Conservation (phyloP, 805 yeast species). For the Wickerhamomyces chaumierensis region DNA sequence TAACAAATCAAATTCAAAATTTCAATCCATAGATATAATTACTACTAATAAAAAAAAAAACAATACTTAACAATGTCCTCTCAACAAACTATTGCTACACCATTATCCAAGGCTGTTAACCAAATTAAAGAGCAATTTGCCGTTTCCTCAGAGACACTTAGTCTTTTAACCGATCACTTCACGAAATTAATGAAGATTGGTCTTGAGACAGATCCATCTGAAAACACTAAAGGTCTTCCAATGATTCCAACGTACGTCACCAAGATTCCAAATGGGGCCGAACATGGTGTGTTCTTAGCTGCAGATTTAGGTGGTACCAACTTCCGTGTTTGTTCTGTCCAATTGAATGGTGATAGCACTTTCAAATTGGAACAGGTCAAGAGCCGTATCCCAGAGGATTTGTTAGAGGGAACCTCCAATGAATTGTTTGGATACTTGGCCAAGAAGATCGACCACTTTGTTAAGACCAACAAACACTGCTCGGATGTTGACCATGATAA, state of each 20-base stretch:
- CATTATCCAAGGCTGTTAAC: too few species aligned
- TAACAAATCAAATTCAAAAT: too few species aligned
- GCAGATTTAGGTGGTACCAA: constrained; percentile 96
- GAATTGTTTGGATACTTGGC: constrained; percentile 73
- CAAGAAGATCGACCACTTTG: constrained; percentile 50
- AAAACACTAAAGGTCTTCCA: constrained; percentile 42
- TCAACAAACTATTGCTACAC: too few species aligned
- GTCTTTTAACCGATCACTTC: constrained; percentile 34
- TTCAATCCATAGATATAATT: too few species aligned
- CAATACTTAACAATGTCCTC: too few species aligned
- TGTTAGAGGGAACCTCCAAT: constrained; percentile 50
- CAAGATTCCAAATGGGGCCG: constrained; percentile 74
- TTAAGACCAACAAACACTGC: constrained; percentile 16
- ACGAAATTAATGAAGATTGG: constrained; percentile 53
- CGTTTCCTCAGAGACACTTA: constrained; percentile 9
- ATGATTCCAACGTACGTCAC: constrained; percentile 95
- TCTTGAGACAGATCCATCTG: constrained; percentile 29
- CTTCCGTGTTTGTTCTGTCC: constrained; percentile 86
- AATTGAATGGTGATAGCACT: constrained; percentile 68
- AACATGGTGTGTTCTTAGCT: constrained; percentile 73
- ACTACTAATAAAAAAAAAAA: too few species aligned
- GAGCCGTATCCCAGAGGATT: constrained; percentile 65
- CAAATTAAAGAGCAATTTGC: constrained; percentile 13
- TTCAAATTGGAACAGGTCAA: constrained; percentile 68
- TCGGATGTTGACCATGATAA: constrained; percentile 39